These are phyloP conservation scores for Aspergillus homomorphus DNA, from an alignment of 495 filamentous ascomycete genomes.

Conservation along the genomic window DNA sequence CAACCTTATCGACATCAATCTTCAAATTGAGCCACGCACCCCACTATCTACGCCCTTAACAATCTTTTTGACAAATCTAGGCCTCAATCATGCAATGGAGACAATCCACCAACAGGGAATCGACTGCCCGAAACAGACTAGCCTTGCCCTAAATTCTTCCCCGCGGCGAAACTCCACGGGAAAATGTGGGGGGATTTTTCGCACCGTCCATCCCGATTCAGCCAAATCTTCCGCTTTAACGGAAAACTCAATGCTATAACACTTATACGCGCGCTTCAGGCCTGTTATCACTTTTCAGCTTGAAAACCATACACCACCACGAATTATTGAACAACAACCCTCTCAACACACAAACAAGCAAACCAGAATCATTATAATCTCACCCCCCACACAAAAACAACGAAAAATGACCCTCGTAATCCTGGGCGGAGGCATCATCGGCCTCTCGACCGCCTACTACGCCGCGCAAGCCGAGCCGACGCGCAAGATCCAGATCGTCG, in stretches of 20 bases:
- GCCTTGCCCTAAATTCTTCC: neutral
- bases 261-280: neutral
- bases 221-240: neutral
- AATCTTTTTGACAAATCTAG: neutral
- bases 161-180: neutral
- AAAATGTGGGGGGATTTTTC: neutral
- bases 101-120: neutral
- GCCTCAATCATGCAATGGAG: neutral
- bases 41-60: too few relatives aligned
- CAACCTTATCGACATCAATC: too few relatives aligned
- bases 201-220: neutral
- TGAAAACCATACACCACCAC: too few relatives aligned
- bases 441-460: neutral
- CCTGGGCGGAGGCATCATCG: neutral
- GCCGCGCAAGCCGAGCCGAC: neutral
- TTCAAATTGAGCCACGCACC: too few relatives aligned
- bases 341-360: too few relatives aligned
- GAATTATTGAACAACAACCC: too few relatives aligned
- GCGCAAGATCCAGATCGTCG: neutral
- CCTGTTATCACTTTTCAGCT: too few relatives aligned
- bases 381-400: neutral
- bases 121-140: neutral
- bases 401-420: neutral
- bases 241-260: neutral
- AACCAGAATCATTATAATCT: too few relatives aligned